A percentile compares a stretch with the other conserved stretches of the same genome.
These are phyloP conservation scores for Podospora australis DNA, from an alignment of 495 filamentous ascomycete species.

Conservation along the genomic window DNA sequence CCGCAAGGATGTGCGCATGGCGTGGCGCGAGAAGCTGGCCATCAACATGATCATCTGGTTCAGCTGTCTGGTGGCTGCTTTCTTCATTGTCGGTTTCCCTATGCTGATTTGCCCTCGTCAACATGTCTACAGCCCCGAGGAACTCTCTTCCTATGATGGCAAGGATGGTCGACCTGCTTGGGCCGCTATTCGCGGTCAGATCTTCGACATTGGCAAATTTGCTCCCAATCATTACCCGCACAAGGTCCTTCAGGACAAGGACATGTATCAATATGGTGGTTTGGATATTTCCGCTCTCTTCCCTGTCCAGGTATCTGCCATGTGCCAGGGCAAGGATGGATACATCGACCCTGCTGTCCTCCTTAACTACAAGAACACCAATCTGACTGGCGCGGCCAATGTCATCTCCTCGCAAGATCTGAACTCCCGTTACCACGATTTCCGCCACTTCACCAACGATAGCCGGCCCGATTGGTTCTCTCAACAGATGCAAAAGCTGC, in stretches of 20 bases:
- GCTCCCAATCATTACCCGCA: slow-evolving; percentile 73
- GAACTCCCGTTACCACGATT: slow-evolving; percentile 85
- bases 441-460: slow-evolving; percentile 76
- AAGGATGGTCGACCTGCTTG: slow-evolving; percentile 58
- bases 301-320: slow-evolving; percentile 86
- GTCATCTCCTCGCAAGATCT: slow-evolving; percentile 60
- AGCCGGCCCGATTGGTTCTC: slow-evolving; percentile 83
- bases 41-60: slow-evolving; percentile 99
- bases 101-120: slow-evolving; percentile 85
- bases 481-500: slow-evolving; percentile 73
- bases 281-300: slow-evolving; percentile 81
- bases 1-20: slow-evolving; percentile 85
- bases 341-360: slow-evolving; percentile 58
- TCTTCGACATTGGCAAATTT: slow-evolving; percentile 76
- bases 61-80: slow-evolving; percentile 67
- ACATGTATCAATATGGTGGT: slow-evolving; percentile 74
- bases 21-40: slow-evolving; percentile 95
- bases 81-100: slow-evolving; percentile 87
- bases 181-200: slow-evolving; percentile 77
- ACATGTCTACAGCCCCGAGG: slow-evolving; percentile 72
- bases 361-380: slow-evolving; percentile 73
- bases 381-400: slow-evolving; percentile 59
- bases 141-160: slow-evolving; percentile 69
- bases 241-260: slow-evolving; percentile 52
- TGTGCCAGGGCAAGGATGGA: slow-evolving; percentile 73